Conservation (phyloP, 2,329 filamentous ascomycete genomes). For the Trichoderma atroviride region DNA sequence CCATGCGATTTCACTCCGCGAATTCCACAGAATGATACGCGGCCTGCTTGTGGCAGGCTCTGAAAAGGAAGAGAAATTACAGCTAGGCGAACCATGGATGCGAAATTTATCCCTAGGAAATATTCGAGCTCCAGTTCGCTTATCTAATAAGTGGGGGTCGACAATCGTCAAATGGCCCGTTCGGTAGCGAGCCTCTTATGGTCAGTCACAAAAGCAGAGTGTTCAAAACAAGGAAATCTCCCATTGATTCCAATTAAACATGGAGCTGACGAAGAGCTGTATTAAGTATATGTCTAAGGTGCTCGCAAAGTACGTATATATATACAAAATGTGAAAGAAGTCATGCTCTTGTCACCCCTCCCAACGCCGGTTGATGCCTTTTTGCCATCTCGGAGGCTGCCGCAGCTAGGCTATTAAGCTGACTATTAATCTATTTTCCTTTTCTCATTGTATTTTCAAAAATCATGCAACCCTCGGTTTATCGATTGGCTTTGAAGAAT, state of each 20-base stretch:
- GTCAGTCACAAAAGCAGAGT: background rate
- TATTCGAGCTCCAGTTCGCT: background rate
- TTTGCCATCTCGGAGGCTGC: conserved; percentile 22
- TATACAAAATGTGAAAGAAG: conserved; percentile 26
- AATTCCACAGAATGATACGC: background rate
- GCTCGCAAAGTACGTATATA: conserved; percentile 29
- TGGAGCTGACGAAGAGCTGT: conserved; percentile 37
- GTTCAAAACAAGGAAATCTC: background rate
- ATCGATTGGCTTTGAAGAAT: background rate
- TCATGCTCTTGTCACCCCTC: conserved; percentile 25
- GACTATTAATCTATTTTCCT: conserved; percentile 26
- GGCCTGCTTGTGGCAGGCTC: background rate
- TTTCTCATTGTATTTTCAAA: conserved; percentile 9
- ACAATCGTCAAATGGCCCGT: background rate
- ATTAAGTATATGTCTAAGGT: conserved; percentile 41
- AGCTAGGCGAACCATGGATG: background rate
- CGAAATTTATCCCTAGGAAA: conserved; percentile 13
- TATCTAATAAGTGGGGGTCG: conserved; percentile 15
- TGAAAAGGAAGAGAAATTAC: background rate
- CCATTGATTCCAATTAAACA: background rate
- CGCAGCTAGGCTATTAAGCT: conserved; percentile 21
- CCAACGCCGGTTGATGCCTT: conserved; percentile 28
- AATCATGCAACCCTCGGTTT: background rate
- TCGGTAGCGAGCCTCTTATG: background rate
- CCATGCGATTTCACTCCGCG: background rate